Evolutionary conservation across 768 basidiomycete species (phyloP), one percentile per base, ranked within the genome.

Genomic region (Mycena capillaripes): DNA sequence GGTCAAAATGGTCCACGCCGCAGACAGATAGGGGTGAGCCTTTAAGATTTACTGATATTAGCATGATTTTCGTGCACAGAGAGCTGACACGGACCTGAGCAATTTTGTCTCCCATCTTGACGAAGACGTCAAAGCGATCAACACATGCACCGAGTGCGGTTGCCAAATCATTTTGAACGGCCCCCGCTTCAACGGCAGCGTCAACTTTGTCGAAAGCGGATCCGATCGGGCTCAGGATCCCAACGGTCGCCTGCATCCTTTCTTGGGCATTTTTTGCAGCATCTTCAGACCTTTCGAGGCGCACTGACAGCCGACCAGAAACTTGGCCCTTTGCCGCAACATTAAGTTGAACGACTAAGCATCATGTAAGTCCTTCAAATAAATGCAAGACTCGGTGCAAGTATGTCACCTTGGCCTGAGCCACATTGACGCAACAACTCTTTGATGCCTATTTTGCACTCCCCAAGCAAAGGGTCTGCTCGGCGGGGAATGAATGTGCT

Each of bases 1-100:
- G 23, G 60, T 62, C 42, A 62, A 48, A 19, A 62, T 46, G 7
- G 16, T 46, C 60, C 60, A 62, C 8, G 60, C 60, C 19, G 60
- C 30, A 46, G 5, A 16, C 21, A 17, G 42, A 62, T 62, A 62
- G 12, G 60, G 60, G 30, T 62, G 60, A 48, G 48, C 29, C 60
- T 62, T 23, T 5, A 46, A 29, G 7, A 27, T n/a, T n/a, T n/a
- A n/a, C n/a, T n/a, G n/a, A 5, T 3, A 60, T 46, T 11, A 44
- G 17, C 14, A 16, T 8, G 25, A 60, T 25, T 16, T 16, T 16
- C 12, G 0, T 17, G 19, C 40, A 42, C 27, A 21, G 23, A 17
- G 5, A 16, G n/a, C 27, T 3, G 23, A 29, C 29, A 29, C 42
- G 25, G 2, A 60, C 59, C 40, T 60, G 12, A 27, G 59, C 38